These are phyloP conservation scores for Crepidotus variabilis DNA, from an alignment of 768 basidiomycete genomes.

Conservation along the genomic window DNA sequence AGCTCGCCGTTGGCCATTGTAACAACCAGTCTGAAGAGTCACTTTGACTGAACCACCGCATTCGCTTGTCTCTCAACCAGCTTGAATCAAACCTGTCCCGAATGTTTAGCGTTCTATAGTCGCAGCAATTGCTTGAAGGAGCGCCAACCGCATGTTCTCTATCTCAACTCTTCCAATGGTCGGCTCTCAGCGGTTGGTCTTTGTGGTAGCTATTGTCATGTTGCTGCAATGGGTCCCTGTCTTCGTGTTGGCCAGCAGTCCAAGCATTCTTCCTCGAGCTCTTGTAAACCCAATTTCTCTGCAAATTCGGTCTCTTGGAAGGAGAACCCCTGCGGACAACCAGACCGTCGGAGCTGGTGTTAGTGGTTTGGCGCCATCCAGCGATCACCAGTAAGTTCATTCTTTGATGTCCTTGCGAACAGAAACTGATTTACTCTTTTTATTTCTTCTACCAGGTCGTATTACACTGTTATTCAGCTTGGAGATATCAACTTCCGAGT, in stretches of 20 bases:
- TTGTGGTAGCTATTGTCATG: conserved; percentile 6
- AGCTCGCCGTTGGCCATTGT: too few species aligned
- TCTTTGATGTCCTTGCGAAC: not conserved
- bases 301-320: conserved; percentile 20
- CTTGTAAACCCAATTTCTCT: conserved; percentile 26
- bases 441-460: conserved; percentile 44
- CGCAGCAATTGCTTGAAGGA: too few species aligned
- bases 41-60: too few species aligned
- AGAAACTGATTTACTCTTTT: not conserved
- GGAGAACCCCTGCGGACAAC: conserved; percentile 23
- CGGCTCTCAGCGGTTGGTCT: not conserved
- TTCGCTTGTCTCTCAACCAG: too few species aligned
- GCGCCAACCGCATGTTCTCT: too few species aligned
- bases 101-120: too few species aligned
- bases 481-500: conserved; percentile 67
- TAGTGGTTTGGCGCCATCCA: conserved; percentile 39
- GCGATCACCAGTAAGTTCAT: conserved; percentile 40
- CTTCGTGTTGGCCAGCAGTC: conserved; percentile 6
- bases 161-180: too few species aligned
- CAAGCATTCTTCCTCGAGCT: conserved; percentile 17
- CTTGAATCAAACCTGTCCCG: too few species aligned
- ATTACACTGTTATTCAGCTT: conserved; percentile 55
- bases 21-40: too few species aligned
- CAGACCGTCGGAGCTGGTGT: conserved; percentile 34
- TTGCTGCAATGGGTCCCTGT: conserved; percentile 8